Conservation (phyloP, 1,284 basidiomycete genomes). For the Coniophora puteana region DNA sequence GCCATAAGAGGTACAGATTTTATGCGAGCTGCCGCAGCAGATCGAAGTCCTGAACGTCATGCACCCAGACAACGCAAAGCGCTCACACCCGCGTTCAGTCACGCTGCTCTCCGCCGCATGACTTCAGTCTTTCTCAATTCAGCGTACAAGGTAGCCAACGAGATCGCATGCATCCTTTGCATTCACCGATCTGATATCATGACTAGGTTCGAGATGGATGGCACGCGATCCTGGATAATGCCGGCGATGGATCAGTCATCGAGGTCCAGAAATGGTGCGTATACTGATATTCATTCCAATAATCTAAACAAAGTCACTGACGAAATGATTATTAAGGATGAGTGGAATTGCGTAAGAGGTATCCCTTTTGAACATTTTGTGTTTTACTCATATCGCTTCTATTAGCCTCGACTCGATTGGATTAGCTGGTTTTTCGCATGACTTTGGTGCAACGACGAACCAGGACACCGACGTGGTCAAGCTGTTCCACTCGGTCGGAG, state of each 20-base stretch:
- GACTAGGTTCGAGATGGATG: conserved; percentile 42
- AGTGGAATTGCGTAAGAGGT: conserved; percentile 36
- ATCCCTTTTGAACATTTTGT: background rate
- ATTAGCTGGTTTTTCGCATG: conserved; percentile 53
- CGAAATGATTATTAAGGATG: conserved; percentile 27
- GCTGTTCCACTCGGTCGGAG: conserved; percentile 38
- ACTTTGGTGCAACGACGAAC: conserved; percentile 51
- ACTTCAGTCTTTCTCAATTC: conserved; percentile 37
- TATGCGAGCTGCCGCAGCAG: background rate
- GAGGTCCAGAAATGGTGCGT: conserved; percentile 50
- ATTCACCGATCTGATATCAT: background rate
- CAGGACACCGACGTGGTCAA: conserved; percentile 37
- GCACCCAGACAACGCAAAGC: conserved; percentile 32
- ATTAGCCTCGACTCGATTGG: conserved; percentile 48
- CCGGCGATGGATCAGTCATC: conserved; percentile 29
- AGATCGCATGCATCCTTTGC: background rate
- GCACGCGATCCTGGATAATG: conserved; percentile 37
- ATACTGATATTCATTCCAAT: background rate
- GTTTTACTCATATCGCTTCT: background rate
- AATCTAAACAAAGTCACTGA: background rate
- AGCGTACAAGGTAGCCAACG: conserved; percentile 37
- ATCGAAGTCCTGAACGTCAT: background rate
- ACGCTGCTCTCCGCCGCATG: conserved; percentile 32
- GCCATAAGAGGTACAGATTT: background rate
- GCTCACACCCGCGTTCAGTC: conserved; percentile 37